Evolutionary conservation across 2,329 filamentous ascomycete species (phyloP), one percentile per base, ranked within the genome.

Genomic region (Ophiobolus disseminans): DNA sequence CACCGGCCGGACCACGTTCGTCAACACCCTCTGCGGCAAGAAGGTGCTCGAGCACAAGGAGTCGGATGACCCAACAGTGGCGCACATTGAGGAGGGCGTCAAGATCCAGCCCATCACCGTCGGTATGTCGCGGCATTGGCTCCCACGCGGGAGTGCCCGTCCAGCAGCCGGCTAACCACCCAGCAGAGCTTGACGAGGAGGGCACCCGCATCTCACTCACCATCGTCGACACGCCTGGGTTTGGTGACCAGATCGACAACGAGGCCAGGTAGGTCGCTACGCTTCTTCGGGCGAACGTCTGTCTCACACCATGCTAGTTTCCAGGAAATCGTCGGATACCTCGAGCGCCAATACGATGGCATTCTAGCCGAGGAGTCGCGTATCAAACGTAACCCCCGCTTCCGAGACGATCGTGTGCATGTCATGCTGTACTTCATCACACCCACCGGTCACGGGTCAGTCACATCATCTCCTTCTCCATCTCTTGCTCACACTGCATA

Each of bases 301-400:
- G 7, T 25, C n/a, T 48, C 68, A 67, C 36, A 63, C 51, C 46
- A 9, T 16, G 13, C n/a, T 37, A 96, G 91, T 80, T 99, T 99
- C 76, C 88, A 89, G 67, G 94, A 97, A 78, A 99, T 99, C 70
- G 92, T 96, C 65, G 93, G 92, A 65, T 97, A 96, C 79, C 90
- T 99, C 69, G 94, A 99, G 84, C 87, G 93, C 80, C 93, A 99
- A 86, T 97, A 97, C 78, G 94, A 99, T 78, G 92, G 97, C 75
- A 97, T 99, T 82, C 85, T 99, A 67, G 93, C 94, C 56, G 93
- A 97, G 81, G 94, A 99, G 82, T 97, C 94, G 69, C 91, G 94
- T 82, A 99, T 99, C 84, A 99, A 99, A 90, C 94, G 94, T 91
- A 99, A 99, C 82, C 94, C 94, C 66, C 88, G 94, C 72, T 99